These are phyloP conservation scores for Beauveria sp. DNA, from an alignment of 2,329 filamentous ascomycete genomes.

Conservation along the genomic window DNA sequence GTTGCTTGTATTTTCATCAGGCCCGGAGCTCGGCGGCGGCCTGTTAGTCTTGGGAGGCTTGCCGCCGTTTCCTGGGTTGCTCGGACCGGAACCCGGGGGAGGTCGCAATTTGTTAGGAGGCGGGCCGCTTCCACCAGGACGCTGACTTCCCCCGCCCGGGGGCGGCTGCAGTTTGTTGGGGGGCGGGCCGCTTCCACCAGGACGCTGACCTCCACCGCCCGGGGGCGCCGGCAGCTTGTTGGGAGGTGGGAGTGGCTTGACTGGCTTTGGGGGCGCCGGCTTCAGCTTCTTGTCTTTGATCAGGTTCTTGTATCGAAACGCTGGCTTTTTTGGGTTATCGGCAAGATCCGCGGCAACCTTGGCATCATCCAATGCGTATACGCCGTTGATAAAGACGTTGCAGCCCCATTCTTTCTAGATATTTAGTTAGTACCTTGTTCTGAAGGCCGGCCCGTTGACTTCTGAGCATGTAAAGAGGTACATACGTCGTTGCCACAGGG, in stretches of 20 bases:
- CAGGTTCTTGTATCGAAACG: background rate
- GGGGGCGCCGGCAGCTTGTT: background rate
- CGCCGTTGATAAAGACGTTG: background rate
- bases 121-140: background rate
- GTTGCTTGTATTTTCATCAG: too few species aligned
- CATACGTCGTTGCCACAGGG: background rate
- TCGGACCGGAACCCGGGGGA: background rate
- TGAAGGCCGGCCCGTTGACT: background rate
- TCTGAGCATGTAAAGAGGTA: background rate
- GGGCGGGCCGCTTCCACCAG: background rate
- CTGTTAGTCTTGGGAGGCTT: too few species aligned
- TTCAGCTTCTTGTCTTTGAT: background rate
- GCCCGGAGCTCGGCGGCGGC: too few species aligned
- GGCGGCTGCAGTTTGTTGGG: background rate
- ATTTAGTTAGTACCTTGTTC: background rate
- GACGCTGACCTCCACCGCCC: background rate
- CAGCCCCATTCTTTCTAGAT: background rate
- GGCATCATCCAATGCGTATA: background rate
- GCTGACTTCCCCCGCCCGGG: background rate
- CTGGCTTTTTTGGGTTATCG: background rate
- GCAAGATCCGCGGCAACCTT: background rate
- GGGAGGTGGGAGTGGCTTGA: background rate
- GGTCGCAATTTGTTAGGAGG: background rate
- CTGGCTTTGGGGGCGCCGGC: background rate
- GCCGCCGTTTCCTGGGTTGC: too few species aligned